Evolutionary conservation across 2,329 filamentous ascomycete genomes (phyloP).

Genomic region (Biscogniauxia mediterranea): DNA sequence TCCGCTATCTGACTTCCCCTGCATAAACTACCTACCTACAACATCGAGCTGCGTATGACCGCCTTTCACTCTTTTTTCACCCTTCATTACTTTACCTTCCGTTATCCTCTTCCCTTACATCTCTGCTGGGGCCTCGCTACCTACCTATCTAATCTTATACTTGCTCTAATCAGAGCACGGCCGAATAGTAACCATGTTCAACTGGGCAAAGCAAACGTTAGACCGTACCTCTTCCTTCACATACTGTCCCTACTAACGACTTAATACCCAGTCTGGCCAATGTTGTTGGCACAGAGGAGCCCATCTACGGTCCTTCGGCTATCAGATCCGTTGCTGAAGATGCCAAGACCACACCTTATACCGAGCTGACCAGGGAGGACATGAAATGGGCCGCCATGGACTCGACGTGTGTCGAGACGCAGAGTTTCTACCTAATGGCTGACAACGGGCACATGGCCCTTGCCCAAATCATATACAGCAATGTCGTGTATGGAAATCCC

Average conservation of each 20-base stretch:
- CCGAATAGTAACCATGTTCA: conserved; percentile 64
- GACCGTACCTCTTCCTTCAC: conserved; percentile 33
- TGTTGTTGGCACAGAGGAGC: conserved; percentile 93
- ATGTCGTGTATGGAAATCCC: conserved; percentile 71
- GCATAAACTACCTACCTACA: conserved; percentile 4
- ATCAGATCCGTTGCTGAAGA: conserved; percentile 84
- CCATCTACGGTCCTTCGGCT: conserved; percentile 86
- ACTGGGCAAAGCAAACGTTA: conserved; percentile 91
- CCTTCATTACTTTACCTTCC: conserved; percentile 6
- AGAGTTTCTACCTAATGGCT: conserved; percentile 86
- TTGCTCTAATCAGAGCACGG: not conserved
- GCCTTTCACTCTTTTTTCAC: conserved; percentile 4
- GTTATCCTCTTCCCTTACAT: no score
- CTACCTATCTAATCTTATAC: conserved; percentile 4
- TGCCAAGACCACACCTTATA: conserved; percentile 73
- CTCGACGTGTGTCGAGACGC: conserved; percentile 88
- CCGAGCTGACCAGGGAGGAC: conserved; percentile 73
- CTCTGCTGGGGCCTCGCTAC: conserved; percentile 10
- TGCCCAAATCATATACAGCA: conserved; percentile 95
- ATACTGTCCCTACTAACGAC: conserved; percentile 25
- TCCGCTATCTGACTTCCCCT: not conserved
- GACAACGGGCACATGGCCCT: conserved; percentile 76
- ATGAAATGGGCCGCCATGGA: conserved; percentile 80
- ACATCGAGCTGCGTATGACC: not conserved
- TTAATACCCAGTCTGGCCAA: conserved; percentile 57